Evolutionary conservation across 768 basidiomycete species (phyloP).

Genomic region (Boletus bicolor): DNA sequence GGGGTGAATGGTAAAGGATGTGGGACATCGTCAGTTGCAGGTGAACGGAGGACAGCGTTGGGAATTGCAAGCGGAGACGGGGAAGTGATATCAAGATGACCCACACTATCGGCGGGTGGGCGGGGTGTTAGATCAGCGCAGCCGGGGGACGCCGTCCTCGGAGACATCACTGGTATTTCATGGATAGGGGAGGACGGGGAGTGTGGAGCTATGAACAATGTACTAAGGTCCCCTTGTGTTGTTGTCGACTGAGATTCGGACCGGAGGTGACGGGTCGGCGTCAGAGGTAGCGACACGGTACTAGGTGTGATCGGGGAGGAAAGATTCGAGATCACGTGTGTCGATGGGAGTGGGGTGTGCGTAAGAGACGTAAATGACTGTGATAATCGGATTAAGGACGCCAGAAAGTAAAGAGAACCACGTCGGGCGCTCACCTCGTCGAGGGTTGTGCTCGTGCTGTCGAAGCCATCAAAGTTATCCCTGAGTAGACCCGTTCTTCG

Average conservation of each 20-base stretch:
- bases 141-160: background rate
- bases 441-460: constrained; percentile 31
- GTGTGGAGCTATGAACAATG: background rate
- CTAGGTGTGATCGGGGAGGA: constrained; percentile 27
- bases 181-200: background rate
- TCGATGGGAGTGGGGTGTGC: constrained; percentile 47
- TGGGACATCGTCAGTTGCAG: background rate
- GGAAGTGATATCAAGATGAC: background rate
- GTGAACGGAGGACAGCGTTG: background rate
- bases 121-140: background rate
- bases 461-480: constrained; percentile 15
- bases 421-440: constrained; percentile 44
- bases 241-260: constrained; percentile 20
- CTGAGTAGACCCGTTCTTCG: constrained; percentile 4
- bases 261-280: constrained; percentile 13
- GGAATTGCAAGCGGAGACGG: constrained; percentile 15
- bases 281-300: constrained; percentile 14
- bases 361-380: constrained; percentile 47
- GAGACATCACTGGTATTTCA: constrained; percentile 3
- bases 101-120: background rate
- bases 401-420: background rate
- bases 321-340: constrained; percentile 44
- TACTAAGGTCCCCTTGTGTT: background rate
- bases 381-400: background rate
- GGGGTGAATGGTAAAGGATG: constrained; percentile 17